Percentiles rank a stretch among this genome's conserved stretches.
phyloP scores from a whole-genome alignment of 164 flowering plant genomes.

The Dillenia suffruticosa region DNA sequence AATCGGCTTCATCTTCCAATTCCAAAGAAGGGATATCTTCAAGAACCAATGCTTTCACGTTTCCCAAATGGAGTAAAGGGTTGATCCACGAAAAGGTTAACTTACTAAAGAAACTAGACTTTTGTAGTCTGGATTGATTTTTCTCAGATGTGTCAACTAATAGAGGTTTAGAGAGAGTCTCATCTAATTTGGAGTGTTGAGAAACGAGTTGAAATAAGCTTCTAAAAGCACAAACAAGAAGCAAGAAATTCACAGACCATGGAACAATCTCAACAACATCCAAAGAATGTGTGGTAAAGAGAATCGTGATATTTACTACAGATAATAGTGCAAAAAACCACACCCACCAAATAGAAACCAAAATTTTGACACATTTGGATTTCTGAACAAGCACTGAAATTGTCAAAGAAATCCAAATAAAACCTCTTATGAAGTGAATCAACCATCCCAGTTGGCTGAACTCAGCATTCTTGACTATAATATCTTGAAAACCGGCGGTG shows the following conservation, averaged over 20 bases:
- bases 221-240: conserved; percentile 45
- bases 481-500: conserved; percentile 23
- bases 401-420: conserved; percentile 53
- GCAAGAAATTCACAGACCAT: conserved; percentile 50
- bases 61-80: conserved; percentile 58
- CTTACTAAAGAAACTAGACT: conserved; percentile 35
- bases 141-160: conserved; percentile 18
- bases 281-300: conserved; percentile 19
- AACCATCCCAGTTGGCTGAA: conserved; percentile 21
- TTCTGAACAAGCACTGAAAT: conserved; percentile 33
- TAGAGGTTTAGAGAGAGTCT: conserved; percentile 42
- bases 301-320: conserved; percentile 29
- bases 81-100: conserved; percentile 76
- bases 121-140: conserved; percentile 7
- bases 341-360: conserved; percentile 59
- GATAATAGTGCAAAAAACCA: conserved; percentile 42
- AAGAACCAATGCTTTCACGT: conserved; percentile 45
- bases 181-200: conserved; percentile 5
- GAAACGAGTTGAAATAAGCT: conserved; percentile 13
- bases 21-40: conserved; percentile 65
- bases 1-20: conserved; percentile 52
- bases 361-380: conserved; percentile 28
- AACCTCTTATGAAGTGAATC: conserved; percentile 29
- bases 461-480: conserved; percentile 12
- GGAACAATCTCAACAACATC: conserved; percentile 30